These are phyloP conservation scores for Thuidium tamariscinum DNA, from an alignment of 225 moss, liverwort and hornwort genomes.

Conservation along the genomic window DNA sequence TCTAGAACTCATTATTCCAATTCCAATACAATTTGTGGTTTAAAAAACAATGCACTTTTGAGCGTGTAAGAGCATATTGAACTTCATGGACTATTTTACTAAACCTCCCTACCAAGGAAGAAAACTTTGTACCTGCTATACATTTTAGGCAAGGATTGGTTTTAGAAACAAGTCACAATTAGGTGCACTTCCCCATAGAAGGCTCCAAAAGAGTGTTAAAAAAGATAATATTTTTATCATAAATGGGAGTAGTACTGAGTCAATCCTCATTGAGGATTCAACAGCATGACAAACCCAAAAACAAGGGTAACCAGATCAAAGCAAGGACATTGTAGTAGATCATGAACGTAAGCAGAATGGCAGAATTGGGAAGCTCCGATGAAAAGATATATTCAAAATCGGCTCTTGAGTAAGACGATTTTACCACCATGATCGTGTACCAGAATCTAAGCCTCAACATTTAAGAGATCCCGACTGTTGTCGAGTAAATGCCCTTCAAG, in stretches of 20 bases:
- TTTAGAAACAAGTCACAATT: neutral
- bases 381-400: neutral
- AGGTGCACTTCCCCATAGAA: neutral
- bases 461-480: neutral
- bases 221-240: too few relatives aligned
- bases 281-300: neutral
- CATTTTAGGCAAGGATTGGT: neutral
- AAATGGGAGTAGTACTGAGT: neutral
- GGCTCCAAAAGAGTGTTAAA: neutral
- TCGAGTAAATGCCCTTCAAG: neutral
- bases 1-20: neutral
- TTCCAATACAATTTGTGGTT: neutral
- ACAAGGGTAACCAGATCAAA: neutral
- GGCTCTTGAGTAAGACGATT: neutral
- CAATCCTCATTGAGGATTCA: neutral
- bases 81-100: neutral
- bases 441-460: neutral
- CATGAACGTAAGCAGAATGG: neutral
- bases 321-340: neutral
- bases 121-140: too few relatives aligned
- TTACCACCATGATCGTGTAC: neutral
- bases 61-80: neutral
- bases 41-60: neutral
- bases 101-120: accelerated
- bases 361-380: neutral